Conservation (phyloP, 2,329 filamentous ascomycete genomes). For the Cyphellophora europaea region DNA sequence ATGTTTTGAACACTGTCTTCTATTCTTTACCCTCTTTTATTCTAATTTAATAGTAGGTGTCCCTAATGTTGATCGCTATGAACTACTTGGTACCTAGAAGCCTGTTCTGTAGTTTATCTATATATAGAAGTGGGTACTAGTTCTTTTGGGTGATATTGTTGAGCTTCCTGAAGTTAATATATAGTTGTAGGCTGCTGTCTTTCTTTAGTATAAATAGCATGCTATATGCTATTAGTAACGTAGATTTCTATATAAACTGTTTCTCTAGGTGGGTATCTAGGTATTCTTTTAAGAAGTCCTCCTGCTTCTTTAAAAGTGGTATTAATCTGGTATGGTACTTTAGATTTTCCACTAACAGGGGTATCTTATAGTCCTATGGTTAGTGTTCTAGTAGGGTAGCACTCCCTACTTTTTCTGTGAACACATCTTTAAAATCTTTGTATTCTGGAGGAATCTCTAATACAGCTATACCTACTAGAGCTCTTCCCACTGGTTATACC, state of each 20-base stretch:
- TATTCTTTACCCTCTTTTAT: conserved; percentile 13
- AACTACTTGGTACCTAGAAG: conserved; percentile 6
- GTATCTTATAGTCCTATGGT: too few relatives aligned
- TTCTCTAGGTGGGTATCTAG: conserved; percentile 13
- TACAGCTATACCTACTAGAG: too few relatives aligned
- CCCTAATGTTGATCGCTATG: conserved; percentile 16
- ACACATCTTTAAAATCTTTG: too few relatives aligned
- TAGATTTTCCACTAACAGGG: too few relatives aligned
- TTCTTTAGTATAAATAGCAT: conserved; percentile 26
- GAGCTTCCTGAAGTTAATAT: conserved; percentile 26
- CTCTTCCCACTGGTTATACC: too few relatives aligned
- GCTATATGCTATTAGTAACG: conserved; percentile 12
- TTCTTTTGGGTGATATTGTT: conserved; percentile 28
- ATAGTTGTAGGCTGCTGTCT: conserved; percentile 21
- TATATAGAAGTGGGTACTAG: conserved; percentile 22
- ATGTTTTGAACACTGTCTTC: conserved; percentile 14
- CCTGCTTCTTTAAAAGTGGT: too few relatives aligned
- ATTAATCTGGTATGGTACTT: too few relatives aligned
- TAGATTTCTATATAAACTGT: conserved; percentile 14
- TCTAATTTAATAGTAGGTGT: conserved; percentile 9
- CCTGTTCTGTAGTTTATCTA: conserved; percentile 9
- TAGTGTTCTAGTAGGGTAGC: too few relatives aligned
- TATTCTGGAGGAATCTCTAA: too few relatives aligned
- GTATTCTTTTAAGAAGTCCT: conserved; percentile 12
- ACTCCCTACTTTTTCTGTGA: too few relatives aligned